These are phyloP conservation scores for Streptanthus diversifolius DNA, from an alignment of 345 rosid genomes.

Conservation along the genomic window DNA sequence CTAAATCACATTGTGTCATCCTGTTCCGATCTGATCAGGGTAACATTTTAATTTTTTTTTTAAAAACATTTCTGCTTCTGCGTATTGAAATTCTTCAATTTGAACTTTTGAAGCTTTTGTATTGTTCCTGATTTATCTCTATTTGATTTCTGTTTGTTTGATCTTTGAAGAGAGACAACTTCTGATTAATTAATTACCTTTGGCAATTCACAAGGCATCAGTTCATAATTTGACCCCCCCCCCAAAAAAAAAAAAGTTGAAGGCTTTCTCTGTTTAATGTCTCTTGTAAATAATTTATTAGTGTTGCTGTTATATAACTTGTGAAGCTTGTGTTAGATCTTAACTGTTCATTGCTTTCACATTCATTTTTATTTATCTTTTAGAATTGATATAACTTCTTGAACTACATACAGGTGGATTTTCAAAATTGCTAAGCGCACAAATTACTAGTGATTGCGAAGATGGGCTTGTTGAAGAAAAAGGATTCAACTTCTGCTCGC, in stretches of 20 bases:
- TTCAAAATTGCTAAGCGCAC: neutral
- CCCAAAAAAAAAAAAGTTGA: neutral
- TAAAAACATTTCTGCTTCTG: neutral
- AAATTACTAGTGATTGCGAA: neutral
- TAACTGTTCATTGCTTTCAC: neutral
- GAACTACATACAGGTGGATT: slow-evolving; percentile 4
- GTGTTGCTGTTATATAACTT: neutral
- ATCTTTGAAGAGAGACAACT: neutral
- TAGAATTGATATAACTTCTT: neutral
- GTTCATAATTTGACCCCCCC: neutral
- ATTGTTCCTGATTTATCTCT: neutral
- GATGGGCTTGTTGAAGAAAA: slow-evolving; percentile 43
- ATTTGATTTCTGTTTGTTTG: slow-evolving; percentile 1
- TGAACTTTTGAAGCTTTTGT: neutral
- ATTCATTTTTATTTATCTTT: neutral
- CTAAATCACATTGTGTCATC: neutral
- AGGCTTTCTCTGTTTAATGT: neutral
- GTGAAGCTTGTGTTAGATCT: neutral
- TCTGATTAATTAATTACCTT: too few species aligned
- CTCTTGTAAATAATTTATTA: neutral
- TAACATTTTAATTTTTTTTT: neutral
- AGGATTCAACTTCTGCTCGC: slow-evolving; percentile 32
- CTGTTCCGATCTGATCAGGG: neutral
- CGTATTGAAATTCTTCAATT: neutral
- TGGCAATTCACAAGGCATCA: too few species aligned